Conservation (phyloP, 106 monocot genomes). For the Agapanthus africanus region DNA sequence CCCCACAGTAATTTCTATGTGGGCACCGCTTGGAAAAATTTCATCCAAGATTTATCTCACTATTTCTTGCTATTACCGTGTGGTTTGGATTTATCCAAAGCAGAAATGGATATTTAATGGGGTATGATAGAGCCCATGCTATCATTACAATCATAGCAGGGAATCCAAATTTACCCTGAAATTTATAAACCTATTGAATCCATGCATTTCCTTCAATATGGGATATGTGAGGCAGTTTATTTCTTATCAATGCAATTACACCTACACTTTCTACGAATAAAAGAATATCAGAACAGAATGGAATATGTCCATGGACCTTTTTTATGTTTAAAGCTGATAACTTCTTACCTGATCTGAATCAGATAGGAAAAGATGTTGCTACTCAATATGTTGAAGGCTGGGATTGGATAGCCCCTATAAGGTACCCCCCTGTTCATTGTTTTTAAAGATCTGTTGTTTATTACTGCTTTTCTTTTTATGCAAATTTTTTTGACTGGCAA, state of each 20-base stretch:
- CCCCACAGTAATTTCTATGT: too few species aligned
- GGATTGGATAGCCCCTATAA: conserved; percentile 99
- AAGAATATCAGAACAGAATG: background rate
- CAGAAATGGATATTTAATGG: too few species aligned
- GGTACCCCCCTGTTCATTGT: conserved; percentile 24
- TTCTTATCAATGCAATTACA: background rate
- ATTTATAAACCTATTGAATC: background rate
- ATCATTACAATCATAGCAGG: too few species aligned
- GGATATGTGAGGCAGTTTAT: background rate
- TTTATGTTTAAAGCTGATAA: background rate
- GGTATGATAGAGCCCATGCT: too few species aligned
- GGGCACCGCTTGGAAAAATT: too few species aligned
- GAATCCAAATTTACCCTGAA: background rate
- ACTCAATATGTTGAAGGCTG: conserved; percentile 99
- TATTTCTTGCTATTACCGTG: too few species aligned
- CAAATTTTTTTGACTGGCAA: background rate
- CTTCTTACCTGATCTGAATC: conserved; percentile 6
- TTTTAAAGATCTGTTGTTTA: background rate
- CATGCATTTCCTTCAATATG: background rate
- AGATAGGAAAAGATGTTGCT: conserved; percentile 99
- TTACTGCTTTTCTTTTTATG: background rate
- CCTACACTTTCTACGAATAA: background rate
- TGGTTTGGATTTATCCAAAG: too few species aligned
- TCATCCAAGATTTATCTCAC: too few species aligned
- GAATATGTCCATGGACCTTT: background rate